Evolutionary conservation across 2,329 filamentous ascomycete genomes (phyloP).

Genomic region (Cladosporium sp.): DNA sequence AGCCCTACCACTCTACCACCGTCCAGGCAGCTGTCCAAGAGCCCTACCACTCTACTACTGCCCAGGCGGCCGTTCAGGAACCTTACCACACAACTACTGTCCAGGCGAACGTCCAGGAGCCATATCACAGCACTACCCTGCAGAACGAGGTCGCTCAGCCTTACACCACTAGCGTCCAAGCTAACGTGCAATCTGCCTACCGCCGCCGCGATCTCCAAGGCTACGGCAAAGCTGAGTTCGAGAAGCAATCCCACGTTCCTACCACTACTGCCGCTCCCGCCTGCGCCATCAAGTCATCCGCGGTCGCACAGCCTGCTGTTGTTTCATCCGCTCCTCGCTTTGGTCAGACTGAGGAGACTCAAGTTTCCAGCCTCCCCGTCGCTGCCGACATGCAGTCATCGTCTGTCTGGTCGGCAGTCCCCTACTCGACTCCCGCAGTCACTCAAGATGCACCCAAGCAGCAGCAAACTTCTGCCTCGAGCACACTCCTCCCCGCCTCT

Average conservation of each 20-base stretch:
- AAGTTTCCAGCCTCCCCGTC: not conserved
- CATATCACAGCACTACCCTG: not conserved
- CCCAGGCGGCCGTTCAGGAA: not conserved
- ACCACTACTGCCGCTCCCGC: constrained; percentile 3
- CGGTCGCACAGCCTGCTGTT: not conserved
- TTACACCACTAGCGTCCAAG: not conserved
- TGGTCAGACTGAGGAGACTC: constrained; percentile 7
- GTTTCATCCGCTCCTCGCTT: constrained; percentile 1
- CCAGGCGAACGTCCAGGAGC: not conserved
- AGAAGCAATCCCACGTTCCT: not conserved
- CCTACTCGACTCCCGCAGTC: not conserved
- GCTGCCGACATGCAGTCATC: constrained; percentile 3
- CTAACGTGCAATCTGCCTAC: not conserved
- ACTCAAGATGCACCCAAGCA: not conserved
- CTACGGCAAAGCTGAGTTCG: constrained; percentile 16
- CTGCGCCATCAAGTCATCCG: constrained; percentile 4
- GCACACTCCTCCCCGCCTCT: not conserved
- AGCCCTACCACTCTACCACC: not conserved
- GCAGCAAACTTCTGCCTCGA: not conserved
- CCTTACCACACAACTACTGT: not conserved
- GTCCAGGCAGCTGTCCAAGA: not conserved
- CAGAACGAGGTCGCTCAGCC: not conserved
- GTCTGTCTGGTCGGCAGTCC: constrained; percentile 5
- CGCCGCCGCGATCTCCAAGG: not conserved
- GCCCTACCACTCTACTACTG: not conserved